Conservation (phyloP, 2,329 filamentous ascomycete species). For the Xylariaceae sp. region DNA sequence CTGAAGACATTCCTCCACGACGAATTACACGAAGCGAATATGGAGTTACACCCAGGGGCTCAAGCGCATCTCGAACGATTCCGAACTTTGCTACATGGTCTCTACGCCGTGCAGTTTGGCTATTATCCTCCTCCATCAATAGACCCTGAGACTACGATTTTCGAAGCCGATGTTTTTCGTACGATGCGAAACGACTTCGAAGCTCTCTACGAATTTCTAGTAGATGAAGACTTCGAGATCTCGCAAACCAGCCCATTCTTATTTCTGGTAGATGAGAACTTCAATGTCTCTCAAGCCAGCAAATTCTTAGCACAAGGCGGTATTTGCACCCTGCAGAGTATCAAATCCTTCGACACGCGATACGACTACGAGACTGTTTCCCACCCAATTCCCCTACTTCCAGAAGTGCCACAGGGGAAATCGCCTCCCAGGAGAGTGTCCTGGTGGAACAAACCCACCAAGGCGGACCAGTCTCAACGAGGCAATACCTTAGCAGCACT, state of each 20-base stretch:
- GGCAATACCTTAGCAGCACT: slow-evolving; percentile 60
- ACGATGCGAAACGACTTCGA: slow-evolving; percentile 74
- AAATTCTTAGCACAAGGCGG: slow-evolving; percentile 67
- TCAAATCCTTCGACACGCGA: slow-evolving; percentile 69
- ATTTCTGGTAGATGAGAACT: too few relatives aligned
- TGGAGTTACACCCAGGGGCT: slow-evolving; percentile 68
- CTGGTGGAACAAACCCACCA: slow-evolving; percentile 52
- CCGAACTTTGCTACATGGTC: slow-evolving; percentile 69
- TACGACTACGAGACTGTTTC: slow-evolving; percentile 65
- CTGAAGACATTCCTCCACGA: slow-evolving; percentile 74
- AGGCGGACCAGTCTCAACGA: slow-evolving; percentile 55
- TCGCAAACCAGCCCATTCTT: too few relatives aligned
- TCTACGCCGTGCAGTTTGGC: slow-evolving; percentile 71
- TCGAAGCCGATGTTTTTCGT: slow-evolving; percentile 64
- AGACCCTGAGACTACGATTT: slow-evolving; percentile 52
- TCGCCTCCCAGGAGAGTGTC: slow-evolving; percentile 42
- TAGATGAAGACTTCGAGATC: too few relatives aligned
- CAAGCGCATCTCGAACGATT: slow-evolving; percentile 76
- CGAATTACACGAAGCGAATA: slow-evolving; percentile 69
- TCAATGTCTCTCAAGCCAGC: slow-evolving; percentile 55
- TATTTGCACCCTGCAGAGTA: slow-evolving; percentile 72
- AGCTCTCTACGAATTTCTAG: slow-evolving; percentile 73
- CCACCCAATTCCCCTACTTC: slow-evolving; percentile 72
- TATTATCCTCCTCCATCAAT: slow-evolving; percentile 70
- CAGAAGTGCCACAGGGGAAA: slow-evolving; percentile 47